phyloP scores from a whole-genome alignment of 345 rosid genomes.

The Hibiscus trionum region DNA sequence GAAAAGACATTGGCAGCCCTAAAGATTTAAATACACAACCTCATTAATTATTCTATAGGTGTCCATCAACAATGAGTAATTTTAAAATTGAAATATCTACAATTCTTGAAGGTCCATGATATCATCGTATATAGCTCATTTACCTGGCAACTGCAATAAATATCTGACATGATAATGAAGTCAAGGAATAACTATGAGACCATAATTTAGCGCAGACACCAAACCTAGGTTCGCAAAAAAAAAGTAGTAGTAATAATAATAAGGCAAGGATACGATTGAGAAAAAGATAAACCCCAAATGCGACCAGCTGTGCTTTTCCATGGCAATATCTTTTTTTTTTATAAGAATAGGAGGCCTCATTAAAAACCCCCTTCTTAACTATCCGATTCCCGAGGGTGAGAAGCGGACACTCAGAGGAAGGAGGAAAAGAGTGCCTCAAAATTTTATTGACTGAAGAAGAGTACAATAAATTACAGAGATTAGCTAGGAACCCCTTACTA shows the following conservation, averaged over 20 bases:
- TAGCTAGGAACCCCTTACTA: too few relatives aligned
- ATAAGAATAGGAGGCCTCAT: too few relatives aligned
- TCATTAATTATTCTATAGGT: slow-evolving; percentile 21
- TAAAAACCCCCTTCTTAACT: too few relatives aligned
- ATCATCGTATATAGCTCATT: slow-evolving; percentile 10
- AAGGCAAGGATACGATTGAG: slow-evolving; percentile 84
- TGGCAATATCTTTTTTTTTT: slow-evolving; percentile 97
- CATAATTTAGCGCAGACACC: slow-evolving; percentile 5
- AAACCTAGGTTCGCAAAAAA: not conserved
- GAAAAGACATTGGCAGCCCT: slow-evolving; percentile 95
- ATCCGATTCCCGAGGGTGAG: too few relatives aligned
- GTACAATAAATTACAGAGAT: too few relatives aligned
- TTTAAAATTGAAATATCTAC: not conserved
- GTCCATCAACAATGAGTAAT: not conserved
- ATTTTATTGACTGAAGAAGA: too few relatives aligned
- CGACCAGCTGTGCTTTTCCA: slow-evolving; percentile 99
- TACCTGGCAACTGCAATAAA: slow-evolving; percentile 90
- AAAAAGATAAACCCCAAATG: slow-evolving; percentile 88
- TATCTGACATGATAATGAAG: slow-evolving; percentile 41
- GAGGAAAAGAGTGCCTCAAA: too few relatives aligned
- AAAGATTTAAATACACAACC: slow-evolving; percentile 19
- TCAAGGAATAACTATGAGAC: slow-evolving; percentile 39
- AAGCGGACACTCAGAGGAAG: too few relatives aligned
- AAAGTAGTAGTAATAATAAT: slow-evolving; percentile 1
- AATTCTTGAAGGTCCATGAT: not conserved